Evolutionary conservation across 2,329 filamentous ascomycete species (phyloP).

Genomic region (Arthrobotrys entomopaga): DNA sequence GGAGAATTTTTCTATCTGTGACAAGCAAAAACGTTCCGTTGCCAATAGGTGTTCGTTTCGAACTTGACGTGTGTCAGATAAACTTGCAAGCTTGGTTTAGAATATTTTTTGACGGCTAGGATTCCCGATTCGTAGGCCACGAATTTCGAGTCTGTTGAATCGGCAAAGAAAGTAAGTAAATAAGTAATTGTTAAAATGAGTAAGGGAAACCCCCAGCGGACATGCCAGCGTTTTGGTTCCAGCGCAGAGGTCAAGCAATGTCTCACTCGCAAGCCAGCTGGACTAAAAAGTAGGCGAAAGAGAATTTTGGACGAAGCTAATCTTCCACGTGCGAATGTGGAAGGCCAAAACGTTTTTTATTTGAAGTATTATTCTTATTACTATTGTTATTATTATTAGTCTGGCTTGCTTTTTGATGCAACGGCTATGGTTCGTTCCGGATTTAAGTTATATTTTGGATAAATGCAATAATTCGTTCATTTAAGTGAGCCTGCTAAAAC

Average conservation of each 20-base stretch:
- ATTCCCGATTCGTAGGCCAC: constrained; percentile 23
- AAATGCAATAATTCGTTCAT: constrained; percentile 15
- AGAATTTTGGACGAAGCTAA: constrained; percentile 31
- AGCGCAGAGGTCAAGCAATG: constrained; percentile 12
- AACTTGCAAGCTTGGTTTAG: constrained; percentile 22
- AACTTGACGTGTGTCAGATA: constrained; percentile 49
- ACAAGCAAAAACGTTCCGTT: constrained; percentile 42
- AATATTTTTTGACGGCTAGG: constrained; percentile 13
- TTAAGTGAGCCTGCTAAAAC: constrained; percentile 19
- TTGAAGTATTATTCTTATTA: constrained; percentile 17
- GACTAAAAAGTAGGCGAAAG: constrained; percentile 14
- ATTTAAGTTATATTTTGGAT: constrained; percentile 11
- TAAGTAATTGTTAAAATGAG: background rate
- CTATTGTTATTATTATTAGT: too few species aligned
- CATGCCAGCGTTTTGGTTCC: too few species aligned
- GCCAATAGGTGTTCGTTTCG: constrained; percentile 22
- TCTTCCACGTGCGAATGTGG: constrained; percentile 45
- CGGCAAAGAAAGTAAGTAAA: background rate
- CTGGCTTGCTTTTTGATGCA: too few species aligned
- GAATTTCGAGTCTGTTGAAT: constrained; percentile 16
- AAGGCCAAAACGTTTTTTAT: constrained; percentile 25
- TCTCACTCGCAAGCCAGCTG: constrained; percentile 42
- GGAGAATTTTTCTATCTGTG: constrained; percentile 38
- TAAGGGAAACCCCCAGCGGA: constrained; percentile 3
- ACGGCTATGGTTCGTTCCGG: constrained; percentile 25